Base-by-base conservation (phyloP, 192 early-diverging fungal species). In the Coemansia sp. region DNA sequence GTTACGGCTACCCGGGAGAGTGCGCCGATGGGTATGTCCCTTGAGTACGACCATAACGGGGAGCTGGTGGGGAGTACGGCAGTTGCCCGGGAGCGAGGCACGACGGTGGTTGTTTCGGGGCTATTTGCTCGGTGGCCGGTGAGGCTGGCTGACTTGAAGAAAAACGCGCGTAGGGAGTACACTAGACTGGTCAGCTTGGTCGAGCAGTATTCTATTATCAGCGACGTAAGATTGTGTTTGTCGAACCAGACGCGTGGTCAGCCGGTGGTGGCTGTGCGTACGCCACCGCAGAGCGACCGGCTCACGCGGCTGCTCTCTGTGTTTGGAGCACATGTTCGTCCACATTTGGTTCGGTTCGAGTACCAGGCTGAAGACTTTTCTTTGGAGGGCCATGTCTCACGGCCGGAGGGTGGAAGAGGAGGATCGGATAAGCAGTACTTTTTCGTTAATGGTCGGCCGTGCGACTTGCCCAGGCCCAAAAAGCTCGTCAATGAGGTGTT, bases 71-170 rank as follows among this genome's bases (percentile, higher is more conserved):
- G 58, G 7, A 67, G 70, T 19, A 77, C 66, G 16, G 64, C 89
- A 0, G 68, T 85, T 7, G 88, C 93, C 0, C 71, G 93, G 28
- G 76, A 88, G 58, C 57, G 67, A 49, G 97, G 97, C 3, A 98
- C 96, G 10, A 95, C 91, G 3, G 85, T 99, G 6, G 80, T 79
- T 14, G 66, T 99, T 35, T 74, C 74, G 8, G 84, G 88, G 19
- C 63, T 99, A 37, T 99, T 99, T 87, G 86, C 87, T 8, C 74
- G 83, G 17, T 85, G 96, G 73, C 98, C 98, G 4, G 98, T 99
- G 11, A 87, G 98, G 16, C 75, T 84, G 40, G 86, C 85, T 37
- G 96, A 98, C 69, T 90, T 98, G 77, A 92, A 91, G 61, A 88
- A 89, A 33, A 94, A 97, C 64, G 84, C 91, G 42, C 90, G 89